Evolutionary conservation across 1,284 basidiomycete genomes (phyloP), one percentile per base, ranked within the genome.

Genomic region (Ganoderma lingzhi): DNA sequence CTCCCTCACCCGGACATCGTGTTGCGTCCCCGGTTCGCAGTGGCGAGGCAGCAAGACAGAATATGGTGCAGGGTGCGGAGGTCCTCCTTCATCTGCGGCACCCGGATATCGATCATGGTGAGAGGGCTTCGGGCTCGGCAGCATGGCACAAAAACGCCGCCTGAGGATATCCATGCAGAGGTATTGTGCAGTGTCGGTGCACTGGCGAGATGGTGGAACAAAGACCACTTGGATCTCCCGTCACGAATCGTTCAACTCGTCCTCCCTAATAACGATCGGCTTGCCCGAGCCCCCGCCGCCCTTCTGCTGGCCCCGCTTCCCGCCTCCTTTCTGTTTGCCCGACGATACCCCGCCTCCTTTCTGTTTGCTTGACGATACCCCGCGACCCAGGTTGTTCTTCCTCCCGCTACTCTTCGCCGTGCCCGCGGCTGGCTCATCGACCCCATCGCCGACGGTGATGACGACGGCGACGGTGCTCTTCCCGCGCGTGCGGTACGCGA

Each of bases 391-490:
- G 10, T 51, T 51, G 48, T 71, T 71, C 66, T 73, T 71, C 44
- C 72, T 65, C 48, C 69, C 71, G 70, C 59, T 70, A 68, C 68
- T 67, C 41, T 77, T 73, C 10, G 58, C 60, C 14, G 64, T 71
- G 76, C 67, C 60, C 70, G 66, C 80, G 76, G 69, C 83, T 17
- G 71, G 73, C 63, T 81, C 85, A 45, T 84, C 83, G 67, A 86
- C 80, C 8, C 87, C 90, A 68, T 88, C 85, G 9, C 89, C 89
- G 64, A 94, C 85, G 68, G 80, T 88, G 64, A 94, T 83, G 45
- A 89, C 78, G 42, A 93, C 79, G 66, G 83, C 84, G 45, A 93
- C 82, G 17, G 87, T 88, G 12, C 91, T 92, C 78, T 94, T 94
- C 67, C 85, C 84, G 67, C 93, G 84, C n/a, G 86, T 89, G 67